Percentiles rank a stretch among this genome's conserved stretches.
phyloP scores from a whole-genome alignment of 768 basidiomycete species.

The Leccinum barrowsii region DNA sequence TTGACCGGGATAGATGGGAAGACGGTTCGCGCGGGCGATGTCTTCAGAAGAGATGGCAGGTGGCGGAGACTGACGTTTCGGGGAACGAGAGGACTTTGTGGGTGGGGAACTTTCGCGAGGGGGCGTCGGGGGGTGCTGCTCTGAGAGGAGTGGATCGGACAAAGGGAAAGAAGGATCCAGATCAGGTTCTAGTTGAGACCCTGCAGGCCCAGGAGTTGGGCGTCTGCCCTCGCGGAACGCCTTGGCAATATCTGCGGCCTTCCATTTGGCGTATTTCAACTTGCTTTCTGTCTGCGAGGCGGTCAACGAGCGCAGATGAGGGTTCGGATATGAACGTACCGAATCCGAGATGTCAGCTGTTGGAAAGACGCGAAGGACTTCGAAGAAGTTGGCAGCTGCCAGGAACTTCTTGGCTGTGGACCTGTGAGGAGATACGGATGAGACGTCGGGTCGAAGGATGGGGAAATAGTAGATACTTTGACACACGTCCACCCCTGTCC shows the following conservation, averaged over 20 bases:
- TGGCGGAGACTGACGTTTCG: conserved; percentile 32
- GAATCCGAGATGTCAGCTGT: conserved; percentile 53
- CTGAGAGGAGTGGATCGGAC: conserved; percentile 14
- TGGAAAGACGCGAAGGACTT: conserved; percentile 78
- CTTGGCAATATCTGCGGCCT: conserved; percentile 92
- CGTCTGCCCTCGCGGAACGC: conserved; percentile 90
- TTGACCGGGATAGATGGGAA: conserved; percentile 20
- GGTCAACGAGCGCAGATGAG: conserved; percentile 1
- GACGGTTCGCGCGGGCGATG: conserved; percentile 28
- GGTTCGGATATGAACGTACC: conserved; percentile 35
- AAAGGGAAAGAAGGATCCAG: conserved; percentile 3
- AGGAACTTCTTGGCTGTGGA: conserved; percentile 92
- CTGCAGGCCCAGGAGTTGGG: conserved; percentile 77
- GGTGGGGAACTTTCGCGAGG: conserved; percentile 28
- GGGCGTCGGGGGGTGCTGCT: conserved; percentile 15
- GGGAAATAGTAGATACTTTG: conserved; percentile 48
- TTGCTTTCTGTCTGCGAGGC: conserved; percentile 71
- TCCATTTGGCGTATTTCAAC: conserved; percentile 95
- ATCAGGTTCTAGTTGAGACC: conserved; percentile 33
- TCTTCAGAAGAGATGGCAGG: conserved; percentile 29
- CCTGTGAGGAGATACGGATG: conserved; percentile 38
- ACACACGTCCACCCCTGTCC: conserved; percentile 74
- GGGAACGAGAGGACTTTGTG: conserved; percentile 23
- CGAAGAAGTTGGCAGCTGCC: conserved; percentile 92
- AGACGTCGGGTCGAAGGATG: conserved; percentile 3